A percentile compares a stretch with the other conserved stretches of the same genome.
Conservation (phyloP, 805 yeast genomes). For the Suhomyces xylopsoci region DNA sequence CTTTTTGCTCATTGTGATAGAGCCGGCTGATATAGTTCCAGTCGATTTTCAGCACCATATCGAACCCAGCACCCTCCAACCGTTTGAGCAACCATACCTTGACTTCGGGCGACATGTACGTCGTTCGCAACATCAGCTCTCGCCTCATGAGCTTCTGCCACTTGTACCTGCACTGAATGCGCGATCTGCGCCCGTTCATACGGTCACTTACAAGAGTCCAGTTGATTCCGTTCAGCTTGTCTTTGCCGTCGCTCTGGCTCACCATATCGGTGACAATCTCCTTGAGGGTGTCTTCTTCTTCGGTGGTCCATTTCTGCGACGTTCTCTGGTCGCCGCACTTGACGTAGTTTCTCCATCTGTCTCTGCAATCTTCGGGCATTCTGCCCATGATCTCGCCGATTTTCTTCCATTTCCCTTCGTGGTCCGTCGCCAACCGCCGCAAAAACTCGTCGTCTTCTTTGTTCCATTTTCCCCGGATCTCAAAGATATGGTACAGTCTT, state of each 20-base stretch:
- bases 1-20: constrained; percentile 26
- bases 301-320: constrained; percentile 73
- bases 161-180: constrained; percentile 93
- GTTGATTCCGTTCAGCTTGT: constrained; percentile 51
- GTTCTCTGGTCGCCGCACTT: constrained; percentile 82
- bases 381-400: constrained; percentile 79
- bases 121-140: constrained; percentile 37
- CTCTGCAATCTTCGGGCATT: constrained; percentile 98
- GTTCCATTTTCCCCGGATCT: constrained; percentile 88
- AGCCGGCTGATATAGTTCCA: constrained; percentile 33
- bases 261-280: constrained; percentile 52
- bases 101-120: constrained; percentile 31
- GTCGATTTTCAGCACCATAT: constrained; percentile 26
- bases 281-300: constrained; percentile 64
- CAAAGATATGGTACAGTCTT: constrained; percentile 82
- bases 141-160: constrained; percentile 81
- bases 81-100: constrained; percentile 38
- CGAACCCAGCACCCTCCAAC: constrained; percentile 24
- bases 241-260: constrained; percentile 10
- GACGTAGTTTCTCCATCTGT: constrained; percentile 92
- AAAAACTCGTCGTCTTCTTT: constrained; percentile 72
- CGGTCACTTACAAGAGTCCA: constrained; percentile 91
- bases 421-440: constrained; percentile 57
- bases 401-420: constrained; percentile 83
- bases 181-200: constrained; percentile 84